Base-by-base conservation (phyloP, 495 filamentous ascomycete species). In the Pyrenopolyporus hunteri region DNA sequence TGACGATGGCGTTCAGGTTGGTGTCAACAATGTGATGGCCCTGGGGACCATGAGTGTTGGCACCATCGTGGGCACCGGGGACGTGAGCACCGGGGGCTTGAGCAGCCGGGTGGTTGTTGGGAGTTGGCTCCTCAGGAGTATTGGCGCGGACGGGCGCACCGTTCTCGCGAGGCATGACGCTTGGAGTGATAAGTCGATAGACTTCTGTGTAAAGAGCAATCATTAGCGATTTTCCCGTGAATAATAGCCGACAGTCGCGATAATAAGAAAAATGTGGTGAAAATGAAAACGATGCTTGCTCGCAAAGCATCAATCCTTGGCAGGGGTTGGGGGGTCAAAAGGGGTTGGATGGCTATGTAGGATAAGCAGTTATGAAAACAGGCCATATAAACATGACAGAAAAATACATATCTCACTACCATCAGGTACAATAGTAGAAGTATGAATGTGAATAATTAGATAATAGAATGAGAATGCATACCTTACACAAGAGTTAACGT, bases 1-100 rank as follows among this genome's bases (percentile, higher is more conserved):
- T 69, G 29, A 76, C 62, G 33, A 78, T 58, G 16, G 73, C 51
- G n/a, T 50, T 65, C 53, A 72, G 66, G 9, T 54, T 57, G 6
- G 46, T 17, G 16, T 72, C 69, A 23, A 47, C 53, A 35, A 62
- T 40, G 10, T 22, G 13, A 3, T 64, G 69, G 39, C 11, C 43
- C 23, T 63, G 59, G n/a, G 52, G 20, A 14, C 52, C 53, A 17
- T 45, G 36, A 20, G 37, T 43, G 29, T 62, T 57, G 35, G 44
- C 56, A 52, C 35, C 31, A 23, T 50, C 59, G 28, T 70, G 59
- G n/a, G 52, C 5, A 14, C 40, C 32, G 4, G 53, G 28, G 28
- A 52, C 42, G n/a, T 70, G 59, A 14, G 52, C 5, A 14, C 40
- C 32, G 4, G 53, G 28, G 28, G 56, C 42, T 20, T 68, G 58